Base-by-base conservation (phyloP, 805 yeast species). In the Saccharomycopsis oosterbeekiorum region DNA sequence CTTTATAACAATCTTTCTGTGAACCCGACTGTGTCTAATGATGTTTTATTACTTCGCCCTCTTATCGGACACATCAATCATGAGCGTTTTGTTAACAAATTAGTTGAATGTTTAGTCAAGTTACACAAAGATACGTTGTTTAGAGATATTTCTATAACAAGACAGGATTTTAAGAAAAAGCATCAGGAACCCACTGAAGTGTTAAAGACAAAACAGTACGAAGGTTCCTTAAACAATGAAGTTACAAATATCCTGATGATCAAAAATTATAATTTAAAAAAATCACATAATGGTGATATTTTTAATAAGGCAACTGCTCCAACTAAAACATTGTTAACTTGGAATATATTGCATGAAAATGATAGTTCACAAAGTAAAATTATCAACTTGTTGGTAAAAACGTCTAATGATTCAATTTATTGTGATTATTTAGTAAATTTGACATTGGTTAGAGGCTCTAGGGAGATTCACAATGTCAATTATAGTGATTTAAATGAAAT, bases 31-130 rank as follows among this genome's bases (percentile, higher is more conserved):
- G 55, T 67, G 62, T 59, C 63, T 2, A 66, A 64, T 29, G 65
- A 70, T 37, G 75, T 75, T 58, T 73, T 79, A 59, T 74, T 84
- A 21, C 71, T 84, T 21, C 71, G 84, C 42, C 87, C 89, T 1
- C 69, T 84, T 51, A 75, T 84, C 41, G 86, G 86, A 4, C 81
- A 82, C 65, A 77, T 81, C 62, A 77, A 79, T 62, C 89, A 84
- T 66, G 83, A 82, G 64, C 65, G 73, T 41, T 72, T 76, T 58
- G 63, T 81, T 12, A 68, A 69, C 9, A 62, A 64, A 53, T 39
- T 69, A 0, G 41, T 56, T 6, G 19, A 40, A n/a, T 36, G 47
- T 8, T n/a, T 64, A 10, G 36, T 58, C 9, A 29, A 43, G n/a
- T 26, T 63, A n/a, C 59, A 58, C 43, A 58, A 43, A 29, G 41